phyloP scores from a whole-genome alignment of 306 rosid species.

The Malus orientalis region DNA sequence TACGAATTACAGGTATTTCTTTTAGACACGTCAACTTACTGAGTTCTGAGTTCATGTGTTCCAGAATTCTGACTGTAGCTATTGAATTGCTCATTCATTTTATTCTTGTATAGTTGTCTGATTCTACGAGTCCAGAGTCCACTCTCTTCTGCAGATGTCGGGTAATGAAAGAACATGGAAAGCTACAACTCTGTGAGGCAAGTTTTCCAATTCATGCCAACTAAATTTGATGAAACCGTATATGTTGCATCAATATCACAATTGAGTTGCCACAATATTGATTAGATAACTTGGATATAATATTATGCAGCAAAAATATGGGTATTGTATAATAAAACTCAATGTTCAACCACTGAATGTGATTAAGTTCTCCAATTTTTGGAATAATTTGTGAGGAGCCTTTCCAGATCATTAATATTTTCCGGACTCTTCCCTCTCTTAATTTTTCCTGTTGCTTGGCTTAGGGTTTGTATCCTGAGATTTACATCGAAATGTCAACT shows the following conservation, averaged over 20 bases:
- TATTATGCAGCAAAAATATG: neutral
- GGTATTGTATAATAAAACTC: neutral
- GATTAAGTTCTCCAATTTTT: neutral
- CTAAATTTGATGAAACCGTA: neutral
- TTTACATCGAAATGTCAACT: neutral
- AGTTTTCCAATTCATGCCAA: neutral
- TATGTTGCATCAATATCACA: neutral
- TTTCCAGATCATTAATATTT: neutral
- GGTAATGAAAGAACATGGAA: slow-evolving; percentile 18
- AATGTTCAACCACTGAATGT: no score
- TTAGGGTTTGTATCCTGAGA: neutral
- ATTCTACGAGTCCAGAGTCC: slow-evolving; percentile 18
- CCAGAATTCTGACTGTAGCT: neutral
- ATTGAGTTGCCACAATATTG: neutral
- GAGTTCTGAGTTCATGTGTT: neutral
- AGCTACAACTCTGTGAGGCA: slow-evolving; percentile 36
- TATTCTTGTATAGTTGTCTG: slow-evolving; percentile 22
- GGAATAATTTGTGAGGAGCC: neutral
- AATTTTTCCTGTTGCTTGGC: neutral
- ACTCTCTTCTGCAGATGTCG: slow-evolving; percentile 32
- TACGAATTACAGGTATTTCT: slow-evolving; percentile 33
- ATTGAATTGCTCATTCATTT: neutral
- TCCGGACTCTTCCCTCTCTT: neutral
- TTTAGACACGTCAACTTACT: neutral
- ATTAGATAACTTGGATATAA: neutral